A percentile compares a stretch with the other conserved stretches of the same genome.
Conservation (phyloP, 2,329 filamentous ascomycete genomes). For the Colletotrichum spaethianum region DNA sequence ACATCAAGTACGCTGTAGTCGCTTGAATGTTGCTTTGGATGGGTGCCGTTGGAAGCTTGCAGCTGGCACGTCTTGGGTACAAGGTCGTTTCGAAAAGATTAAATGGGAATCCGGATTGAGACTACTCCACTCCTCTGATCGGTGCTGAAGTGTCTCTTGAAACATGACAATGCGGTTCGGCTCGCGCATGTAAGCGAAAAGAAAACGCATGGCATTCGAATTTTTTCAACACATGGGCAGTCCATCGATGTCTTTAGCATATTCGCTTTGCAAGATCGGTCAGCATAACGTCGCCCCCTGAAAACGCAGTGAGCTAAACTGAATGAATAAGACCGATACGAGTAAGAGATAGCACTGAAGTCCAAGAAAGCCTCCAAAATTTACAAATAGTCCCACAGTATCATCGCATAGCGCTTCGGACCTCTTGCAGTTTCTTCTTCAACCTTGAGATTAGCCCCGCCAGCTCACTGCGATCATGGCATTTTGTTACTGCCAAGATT, state of each 20-base stretch:
- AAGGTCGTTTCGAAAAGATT: slow-evolving; percentile 25
- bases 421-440: not conserved
- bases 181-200: too few relatives aligned
- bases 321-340: too few relatives aligned
- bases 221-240: too few relatives aligned
- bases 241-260: too few relatives aligned
- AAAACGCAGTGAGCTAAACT: too few relatives aligned
- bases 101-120: slow-evolving; percentile 9
- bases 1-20: not conserved
- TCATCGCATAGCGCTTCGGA: not conserved
- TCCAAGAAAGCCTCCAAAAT: too few relatives aligned
- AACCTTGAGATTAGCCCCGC: too few relatives aligned
- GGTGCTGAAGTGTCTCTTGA: not conserved
- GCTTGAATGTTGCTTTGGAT: not conserved
- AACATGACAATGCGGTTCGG: too few relatives aligned
- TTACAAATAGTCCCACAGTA: not conserved
- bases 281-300: too few relatives aligned
- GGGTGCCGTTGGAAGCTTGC: not conserved
- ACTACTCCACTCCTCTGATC: not conserved
- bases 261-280: too few relatives aligned
- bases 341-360: too few relatives aligned
- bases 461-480: not conserved
- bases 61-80: not conserved
- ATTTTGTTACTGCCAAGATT: not conserved
- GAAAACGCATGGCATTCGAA: too few relatives aligned